Base-by-base conservation (phyloP, 352 stramenopile species). In the Pythium aphanidermatum region DNA sequence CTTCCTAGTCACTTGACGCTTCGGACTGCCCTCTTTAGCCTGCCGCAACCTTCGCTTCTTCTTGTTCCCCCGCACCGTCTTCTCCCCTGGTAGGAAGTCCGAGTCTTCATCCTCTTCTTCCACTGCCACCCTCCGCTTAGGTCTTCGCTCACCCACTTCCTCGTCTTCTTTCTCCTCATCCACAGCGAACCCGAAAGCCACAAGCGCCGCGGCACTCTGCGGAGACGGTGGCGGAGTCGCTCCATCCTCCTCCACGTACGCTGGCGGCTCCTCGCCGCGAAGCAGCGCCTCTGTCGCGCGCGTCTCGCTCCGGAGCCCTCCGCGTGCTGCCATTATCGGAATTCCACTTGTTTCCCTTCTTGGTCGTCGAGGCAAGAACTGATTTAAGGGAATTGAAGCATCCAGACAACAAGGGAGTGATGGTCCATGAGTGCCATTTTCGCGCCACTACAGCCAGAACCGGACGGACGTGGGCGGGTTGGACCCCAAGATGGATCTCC, bases 241-340 rank as follows among this genome's bases (percentile, higher is more conserved):
- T 9, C 43, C 33, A 0, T 28, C 52, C 19, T 46, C 21, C 27
- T 44, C 40, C 19, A 20, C 19, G 14, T 6, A 26, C 28, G 32
- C 13, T 5, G 16, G 9, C 7, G 17, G n/a, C n/a, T 24, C 13
- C 23, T 51, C 33, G 2, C 48, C 55, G 14, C 38, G 47, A 17
- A 63, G 47, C 43, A 48, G 47, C 21, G 39, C 45, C 14, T 23
- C 21, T 43, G 55, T 31, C 19, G 55, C 55, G 17, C 42, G 37
- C 20, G 55, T 63, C 37, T 63, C 55, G 32, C 55, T 63, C 31
- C 55, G 55, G 14, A 63, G 55, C 31, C 41, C 47, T 2, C 55
- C 55, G 24, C 48, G 55, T 32, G 30, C 37, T 1, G 39, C 42
- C 37, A 60, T 25, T 33, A 10, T 13, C 1, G 4, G 43, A 59